phyloP scores from a whole-genome alignment of 148 eudicot species.

The Mesembryanthemum crystallinum region DNA sequence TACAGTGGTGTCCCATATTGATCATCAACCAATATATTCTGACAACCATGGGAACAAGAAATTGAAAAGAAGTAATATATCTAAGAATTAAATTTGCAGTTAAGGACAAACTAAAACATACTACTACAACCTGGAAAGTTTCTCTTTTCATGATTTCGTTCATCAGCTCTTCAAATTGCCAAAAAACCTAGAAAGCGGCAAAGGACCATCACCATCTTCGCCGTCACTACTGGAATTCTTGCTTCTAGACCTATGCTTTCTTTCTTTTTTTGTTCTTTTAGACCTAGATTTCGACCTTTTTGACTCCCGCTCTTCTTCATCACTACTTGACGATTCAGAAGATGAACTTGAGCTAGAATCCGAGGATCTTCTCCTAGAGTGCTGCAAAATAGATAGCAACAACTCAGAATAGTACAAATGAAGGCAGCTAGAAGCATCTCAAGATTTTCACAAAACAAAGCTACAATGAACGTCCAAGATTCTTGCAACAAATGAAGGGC shows the following conservation, averaged over 20 bases:
- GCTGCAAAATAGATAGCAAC: slow-evolving; percentile 41
- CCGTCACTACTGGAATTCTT: slow-evolving; percentile 51
- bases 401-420: neutral
- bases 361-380: slow-evolving; percentile 69
- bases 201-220: slow-evolving; percentile 64
- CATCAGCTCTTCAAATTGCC: slow-evolving; percentile 65
- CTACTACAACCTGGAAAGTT: slow-evolving; percentile 16
- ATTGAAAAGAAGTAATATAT: neutral
- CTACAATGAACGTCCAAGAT: neutral
- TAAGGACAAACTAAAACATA: slow-evolving; percentile 20
- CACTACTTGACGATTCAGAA: slow-evolving; percentile 80
- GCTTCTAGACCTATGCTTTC: slow-evolving; percentile 63
- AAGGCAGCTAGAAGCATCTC: neutral
- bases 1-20: neutral
- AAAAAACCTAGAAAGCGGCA: slow-evolving; percentile 95
- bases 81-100: slow-evolving; percentile 12
- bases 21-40: slow-evolving; percentile 16
- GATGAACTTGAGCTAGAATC: slow-evolving; percentile 74
- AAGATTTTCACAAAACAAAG: neutral
- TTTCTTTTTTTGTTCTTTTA: slow-evolving; percentile 68
- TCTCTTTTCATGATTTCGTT: neutral
- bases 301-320: slow-evolving; percentile 76
- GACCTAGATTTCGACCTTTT: slow-evolving; percentile 69
- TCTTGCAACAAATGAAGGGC: neutral
- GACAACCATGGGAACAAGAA: neutral